phyloP scores from a whole-genome alignment of 805 yeast genomes.

The Barnettozyma botsteinii region DNA sequence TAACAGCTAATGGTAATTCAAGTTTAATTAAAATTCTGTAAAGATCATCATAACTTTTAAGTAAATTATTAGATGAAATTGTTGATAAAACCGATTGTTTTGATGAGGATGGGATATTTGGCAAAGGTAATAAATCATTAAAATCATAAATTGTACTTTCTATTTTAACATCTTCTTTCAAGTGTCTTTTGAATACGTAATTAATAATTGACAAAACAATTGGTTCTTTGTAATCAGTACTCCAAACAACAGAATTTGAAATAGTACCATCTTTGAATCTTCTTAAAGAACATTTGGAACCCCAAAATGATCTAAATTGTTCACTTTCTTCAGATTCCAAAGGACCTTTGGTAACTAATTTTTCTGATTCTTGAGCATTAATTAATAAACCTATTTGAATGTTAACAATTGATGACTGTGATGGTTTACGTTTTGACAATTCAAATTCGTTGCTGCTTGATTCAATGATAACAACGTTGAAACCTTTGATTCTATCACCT shows the following conservation, averaged over 20 bases:
- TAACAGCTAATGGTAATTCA: conserved; percentile 62
- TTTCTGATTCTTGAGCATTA: conserved; percentile 70
- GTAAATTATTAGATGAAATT: conserved; percentile 37
- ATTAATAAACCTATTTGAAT: conserved; percentile 59
- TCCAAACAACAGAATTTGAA: conserved; percentile 89
- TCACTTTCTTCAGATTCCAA: conserved; percentile 50
- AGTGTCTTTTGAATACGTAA: conserved; percentile 59
- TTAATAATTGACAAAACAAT: conserved; percentile 59
- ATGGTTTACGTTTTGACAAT: conserved; percentile 48
- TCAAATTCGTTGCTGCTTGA: conserved; percentile 24
- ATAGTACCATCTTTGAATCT: conserved; percentile 91
- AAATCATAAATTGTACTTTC: conserved; percentile 37
- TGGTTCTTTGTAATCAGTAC: conserved; percentile 49
- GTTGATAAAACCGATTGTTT: conserved; percentile 45
- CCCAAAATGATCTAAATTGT: conserved; percentile 85
- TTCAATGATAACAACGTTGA: conserved; percentile 29
- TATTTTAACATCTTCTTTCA: conserved; percentile 36
- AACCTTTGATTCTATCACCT: conserved; percentile 38
- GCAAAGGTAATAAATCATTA: conserved; percentile 49
- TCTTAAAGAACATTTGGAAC: conserved; percentile 74
- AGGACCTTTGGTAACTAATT: conserved; percentile 85
- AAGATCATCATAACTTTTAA: conserved; percentile 53
- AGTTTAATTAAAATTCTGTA: conserved; percentile 45
- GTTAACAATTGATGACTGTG: conserved; percentile 25
- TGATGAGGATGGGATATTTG: conserved; percentile 52